Conservation (phyloP, 2,329 filamentous ascomycete genomes). For the Fusarium chuoi region DNA sequence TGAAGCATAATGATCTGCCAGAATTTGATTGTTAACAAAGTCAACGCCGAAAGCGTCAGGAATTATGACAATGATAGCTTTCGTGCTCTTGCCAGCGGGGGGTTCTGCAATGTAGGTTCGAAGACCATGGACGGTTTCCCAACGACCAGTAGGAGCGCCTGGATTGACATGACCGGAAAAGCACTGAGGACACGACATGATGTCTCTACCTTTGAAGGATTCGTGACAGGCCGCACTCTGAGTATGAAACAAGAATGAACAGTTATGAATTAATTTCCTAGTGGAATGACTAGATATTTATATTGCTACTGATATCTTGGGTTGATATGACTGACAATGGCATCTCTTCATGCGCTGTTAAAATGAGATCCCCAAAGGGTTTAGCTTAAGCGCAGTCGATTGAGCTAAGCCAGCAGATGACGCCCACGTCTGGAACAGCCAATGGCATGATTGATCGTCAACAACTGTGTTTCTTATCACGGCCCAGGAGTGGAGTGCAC, state of each 20-base stretch:
- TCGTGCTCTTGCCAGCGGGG: conserved; percentile 43
- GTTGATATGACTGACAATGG: background rate
- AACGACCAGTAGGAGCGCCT: conserved; percentile 57
- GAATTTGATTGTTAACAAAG: conserved; percentile 62
- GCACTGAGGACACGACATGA: conserved; percentile 56
- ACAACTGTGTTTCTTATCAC: background rate
- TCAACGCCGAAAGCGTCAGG: conserved; percentile 67
- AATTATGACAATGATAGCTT: conserved; percentile 63
- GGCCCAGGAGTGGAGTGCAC: background rate
- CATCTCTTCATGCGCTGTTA: fast-evolving
- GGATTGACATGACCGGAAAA: conserved; percentile 59
- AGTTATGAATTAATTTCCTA: fast-evolving
- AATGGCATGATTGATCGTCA: background rate
- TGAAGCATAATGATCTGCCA: conserved; percentile 65
- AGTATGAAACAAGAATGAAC: background rate
- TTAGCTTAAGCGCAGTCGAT: background rate
- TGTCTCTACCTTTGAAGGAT: background rate
- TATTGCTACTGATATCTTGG: background rate
- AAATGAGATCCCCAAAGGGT: background rate
- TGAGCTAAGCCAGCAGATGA: background rate
- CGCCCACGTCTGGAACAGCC: background rate
- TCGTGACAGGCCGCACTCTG: background rate
- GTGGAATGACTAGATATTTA: background rate
- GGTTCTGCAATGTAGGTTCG: conserved; percentile 59
- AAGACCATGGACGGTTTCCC: conserved; percentile 59